These are phyloP conservation scores for Parastagonospora avenae DNA, from an alignment of 2,329 filamentous ascomycete species.

Conservation along the genomic window DNA sequence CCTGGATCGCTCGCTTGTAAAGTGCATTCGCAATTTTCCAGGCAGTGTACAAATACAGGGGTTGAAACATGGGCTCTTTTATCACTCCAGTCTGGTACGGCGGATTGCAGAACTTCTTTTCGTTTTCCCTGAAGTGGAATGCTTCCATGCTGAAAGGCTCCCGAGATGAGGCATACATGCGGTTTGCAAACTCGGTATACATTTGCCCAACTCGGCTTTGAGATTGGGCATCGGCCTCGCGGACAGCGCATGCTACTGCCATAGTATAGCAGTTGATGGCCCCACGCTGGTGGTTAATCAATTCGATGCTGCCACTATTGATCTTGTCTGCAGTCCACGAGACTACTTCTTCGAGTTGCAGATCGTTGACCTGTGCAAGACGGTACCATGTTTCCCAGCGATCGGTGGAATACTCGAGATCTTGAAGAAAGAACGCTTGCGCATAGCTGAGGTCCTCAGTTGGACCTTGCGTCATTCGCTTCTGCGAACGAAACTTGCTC, in stretches of 20 bases:
- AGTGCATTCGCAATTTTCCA: conserved; percentile 69
- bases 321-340: conserved; percentile 91
- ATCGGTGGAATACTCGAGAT: conserved; percentile 80
- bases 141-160: conserved; percentile 71
- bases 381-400: conserved; percentile 93
- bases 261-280: conserved; percentile 80
- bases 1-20: conserved; percentile 63
- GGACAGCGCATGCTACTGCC: conserved; percentile 67
- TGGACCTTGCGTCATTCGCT: conserved; percentile 76
- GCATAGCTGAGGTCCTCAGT: conserved; percentile 85
- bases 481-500: conserved; percentile 81
- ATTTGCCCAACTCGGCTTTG: conserved; percentile 66
- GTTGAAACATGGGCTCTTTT: conserved; percentile 61
- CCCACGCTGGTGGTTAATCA: conserved; percentile 76
- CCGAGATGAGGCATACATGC: conserved; percentile 71
- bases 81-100: conserved; percentile 57
- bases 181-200: conserved; percentile 70
- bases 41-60: conserved; percentile 63
- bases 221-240: conserved; percentile 62
- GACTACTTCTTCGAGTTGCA: conserved; percentile 84
- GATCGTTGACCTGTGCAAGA: conserved; percentile 84
- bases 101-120: conserved; percentile 65
- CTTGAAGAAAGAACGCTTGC: conserved; percentile 77
- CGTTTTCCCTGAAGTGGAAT: conserved; percentile 64
- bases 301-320: conserved; percentile 77